Percentiles rank a stretch among this genome's conserved stretches.
These are phyloP conservation scores for Labyrinthula sp. DNA, from an alignment of 352 stramenopile species.

Conservation along the genomic window DNA sequence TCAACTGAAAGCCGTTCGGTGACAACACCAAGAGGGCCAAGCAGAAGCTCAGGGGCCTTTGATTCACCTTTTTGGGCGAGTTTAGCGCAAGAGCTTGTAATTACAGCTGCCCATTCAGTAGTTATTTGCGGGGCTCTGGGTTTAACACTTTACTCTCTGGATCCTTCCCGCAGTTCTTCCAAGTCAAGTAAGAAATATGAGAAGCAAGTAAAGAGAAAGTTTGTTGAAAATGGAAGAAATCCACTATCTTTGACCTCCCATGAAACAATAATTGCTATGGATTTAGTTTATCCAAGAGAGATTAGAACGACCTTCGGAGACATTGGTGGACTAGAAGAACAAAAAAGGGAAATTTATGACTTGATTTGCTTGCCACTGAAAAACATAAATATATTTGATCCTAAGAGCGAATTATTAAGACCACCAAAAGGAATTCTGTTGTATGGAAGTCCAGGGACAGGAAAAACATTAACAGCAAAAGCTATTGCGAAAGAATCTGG, in stretches of 20 bases:
- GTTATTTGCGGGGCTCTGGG: too few species aligned
- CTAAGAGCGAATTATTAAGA: conserved; percentile 23
- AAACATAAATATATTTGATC: conserved; percentile 86
- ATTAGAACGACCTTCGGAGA: conserved; percentile 23
- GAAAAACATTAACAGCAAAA: conserved; percentile 96
- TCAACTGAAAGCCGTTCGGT: too few species aligned
- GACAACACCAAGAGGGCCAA: too few species aligned
- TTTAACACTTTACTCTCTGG: too few species aligned
- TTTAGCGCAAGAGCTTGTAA: too few species aligned
- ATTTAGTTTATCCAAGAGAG: conserved; percentile 25
- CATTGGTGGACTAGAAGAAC: conserved; percentile 62
- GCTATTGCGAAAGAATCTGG: conserved; percentile 88
- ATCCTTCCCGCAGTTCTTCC: too few species aligned
- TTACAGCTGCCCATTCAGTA: too few species aligned
- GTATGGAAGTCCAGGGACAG: conserved; percentile 76
- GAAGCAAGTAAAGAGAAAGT: conserved; percentile 7
- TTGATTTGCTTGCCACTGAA: conserved; percentile 94
- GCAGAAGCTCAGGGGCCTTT: too few species aligned
- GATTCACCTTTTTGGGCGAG: too few species aligned
- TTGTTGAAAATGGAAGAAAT: conserved; percentile 5
- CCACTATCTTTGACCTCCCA: conserved; percentile 14
- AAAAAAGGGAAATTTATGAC: conserved; percentile 91
- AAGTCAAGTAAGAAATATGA: too few species aligned
- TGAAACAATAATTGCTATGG: conserved; percentile 13
- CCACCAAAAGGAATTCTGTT: conserved; percentile 57